Base-by-base conservation (phyloP, 2,329 filamentous ascomycete genomes). In the Plectosphaerella cucumerina region DNA sequence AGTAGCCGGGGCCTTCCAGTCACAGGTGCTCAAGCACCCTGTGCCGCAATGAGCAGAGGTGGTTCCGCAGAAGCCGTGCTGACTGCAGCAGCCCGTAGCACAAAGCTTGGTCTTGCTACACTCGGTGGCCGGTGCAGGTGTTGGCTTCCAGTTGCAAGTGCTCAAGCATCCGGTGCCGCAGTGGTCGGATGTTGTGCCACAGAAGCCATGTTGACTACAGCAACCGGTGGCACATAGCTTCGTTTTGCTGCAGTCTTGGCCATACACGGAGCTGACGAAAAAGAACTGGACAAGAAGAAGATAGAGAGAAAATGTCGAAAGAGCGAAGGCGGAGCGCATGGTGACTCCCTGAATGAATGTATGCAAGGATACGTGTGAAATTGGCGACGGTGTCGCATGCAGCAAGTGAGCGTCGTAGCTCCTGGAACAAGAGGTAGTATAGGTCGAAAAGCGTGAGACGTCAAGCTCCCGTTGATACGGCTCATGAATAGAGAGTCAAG, bases 61-160 rank as follows among this genome's bases (percentile, higher is more conserved):
- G 39, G 37, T 49, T 17, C 58, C 58, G 42, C 57, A 59, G 49
- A 50, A 58, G 17, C 56, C 56, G 35, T 54, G 56, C 44, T 53
- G 34, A 22, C 50, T 54, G 53, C 57, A 59, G 54, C 57, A 59
- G 12, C 34, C 34, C n/a, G 47, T 54, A 14, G 12, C 34, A 17
- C 34, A 37, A 17, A 15, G 34, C 12, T 17, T 14, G 34, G 12
- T 37, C 34, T 14, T 17, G 34, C n/a, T 17, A 17, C 34, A 37
- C 34, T 37, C 34, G 34, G n/a, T 22, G 37, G 10, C 14, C 42
- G 2, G 49, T 49, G 44, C 52, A 54, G 2, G 46, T 54, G 50
- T 47, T 42, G 34, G 23, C n/a, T 37, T 14, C 12, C n/a, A 37
- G 34, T 37, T 17, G 34, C 34, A 37, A 17, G 12, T 6, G 34